Base-by-base conservation (phyloP, 805 yeast genomes). In the Ogataea populi-albae region DNA sequence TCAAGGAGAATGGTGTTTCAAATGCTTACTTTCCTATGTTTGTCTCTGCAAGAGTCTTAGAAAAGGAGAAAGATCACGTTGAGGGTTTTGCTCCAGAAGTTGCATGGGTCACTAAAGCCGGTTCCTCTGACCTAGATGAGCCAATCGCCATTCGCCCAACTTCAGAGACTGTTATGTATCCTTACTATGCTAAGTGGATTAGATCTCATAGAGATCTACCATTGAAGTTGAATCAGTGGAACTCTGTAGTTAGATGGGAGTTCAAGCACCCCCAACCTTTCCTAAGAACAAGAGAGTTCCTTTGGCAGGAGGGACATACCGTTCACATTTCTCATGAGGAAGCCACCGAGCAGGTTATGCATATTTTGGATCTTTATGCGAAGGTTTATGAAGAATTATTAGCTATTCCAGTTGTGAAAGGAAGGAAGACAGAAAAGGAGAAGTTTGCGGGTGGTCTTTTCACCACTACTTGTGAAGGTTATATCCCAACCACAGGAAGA, bases 291-390 rank as follows among this genome's bases (percentile, higher is more conserved):
- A 84, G 99, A 71, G 99, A 93, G 69, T 93, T 93, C 69, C 73
- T 93, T 65, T 93, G 99, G 99, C 99, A 93, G 71, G 99, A 93
- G 71, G 99, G 99, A 54, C 99, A 93, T 71, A 93, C 98, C 33
- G 98, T 96, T 37, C 96, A 86, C 64, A 75, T 94, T 58, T 84
- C 94, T 38, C 65, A 70, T 47, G 86, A 79, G 43, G 93, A 77
- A 43, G 96, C 98, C 21, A 73, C 75, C 42, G 69, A 69, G 40
- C 98, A 93, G 69, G 98, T 91, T 21, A 59, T 75, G 52, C 81
- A 81, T 63, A 91, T 94, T 57, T 77, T 89, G 61, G 93, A 86
- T 46, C 80, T 77, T 66, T 93, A 93, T 64, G 81, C 83, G 43
- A 78, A 79, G 45, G 74, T 93, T 43, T 93, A 93, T 65, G 81